A percentile compares a stretch with the other conserved stretches of the same genome.
Evolutionary conservation across 441 rosid species (phyloP).

Genomic region (Aquilaria agallochum): DNA sequence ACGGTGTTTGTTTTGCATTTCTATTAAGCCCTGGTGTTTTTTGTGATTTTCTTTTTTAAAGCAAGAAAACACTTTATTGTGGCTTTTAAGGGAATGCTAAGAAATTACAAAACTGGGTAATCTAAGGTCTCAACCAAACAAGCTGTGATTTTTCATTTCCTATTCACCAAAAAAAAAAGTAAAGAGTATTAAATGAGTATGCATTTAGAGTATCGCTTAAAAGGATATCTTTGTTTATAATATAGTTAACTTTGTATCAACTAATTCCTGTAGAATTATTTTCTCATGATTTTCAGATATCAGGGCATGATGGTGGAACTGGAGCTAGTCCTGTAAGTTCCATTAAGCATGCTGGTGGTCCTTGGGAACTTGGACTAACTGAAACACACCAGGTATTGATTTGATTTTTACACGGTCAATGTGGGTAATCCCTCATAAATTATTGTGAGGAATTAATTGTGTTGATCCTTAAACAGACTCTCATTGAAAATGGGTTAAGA

Average conservation of each 20-base stretch:
- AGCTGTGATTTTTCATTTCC: no score
- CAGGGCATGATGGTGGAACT: constrained; percentile 99
- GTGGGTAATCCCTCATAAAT: constrained; percentile 10
- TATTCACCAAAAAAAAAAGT: no score
- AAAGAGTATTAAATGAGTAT: no score
- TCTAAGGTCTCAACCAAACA: no score
- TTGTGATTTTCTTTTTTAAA: no score
- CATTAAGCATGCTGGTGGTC: constrained; percentile 99
- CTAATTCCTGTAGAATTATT: no score
- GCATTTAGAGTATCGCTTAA: no score
- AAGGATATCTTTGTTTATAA: no score
- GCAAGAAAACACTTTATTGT: no score
- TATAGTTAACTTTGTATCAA: no score
- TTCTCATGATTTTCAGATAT: constrained; percentile 51
- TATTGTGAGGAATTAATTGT: constrained; percentile 2
- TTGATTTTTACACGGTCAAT: constrained; percentile 17
- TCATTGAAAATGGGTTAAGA: constrained; percentile 88
- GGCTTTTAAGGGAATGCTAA: no score
- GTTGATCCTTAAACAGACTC: constrained; percentile 57
- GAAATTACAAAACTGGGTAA: no score
- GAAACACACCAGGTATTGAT: constrained; percentile 85
- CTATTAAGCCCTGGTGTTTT: not conserved
- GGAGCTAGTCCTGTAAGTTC: constrained; percentile 99
- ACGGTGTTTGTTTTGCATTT: constrained; percentile 4
- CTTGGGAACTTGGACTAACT: constrained; percentile 98